These are phyloP conservation scores for Xylona heveae DNA, from an alignment of 495 filamentous ascomycete species.

Conservation along the genomic window DNA sequence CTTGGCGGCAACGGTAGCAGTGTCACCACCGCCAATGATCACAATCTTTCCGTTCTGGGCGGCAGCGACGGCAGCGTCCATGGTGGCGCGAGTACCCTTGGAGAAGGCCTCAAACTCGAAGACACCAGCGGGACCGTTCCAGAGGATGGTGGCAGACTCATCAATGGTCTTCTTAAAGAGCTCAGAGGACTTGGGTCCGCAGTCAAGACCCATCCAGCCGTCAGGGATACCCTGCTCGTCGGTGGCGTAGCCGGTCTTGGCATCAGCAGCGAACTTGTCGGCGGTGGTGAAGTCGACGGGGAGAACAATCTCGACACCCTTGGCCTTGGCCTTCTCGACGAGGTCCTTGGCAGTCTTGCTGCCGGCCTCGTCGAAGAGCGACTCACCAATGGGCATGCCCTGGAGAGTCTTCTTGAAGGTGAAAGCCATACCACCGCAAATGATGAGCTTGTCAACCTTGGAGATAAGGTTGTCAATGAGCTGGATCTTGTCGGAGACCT, in stretches of 20 bases:
- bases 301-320: slow-evolving; percentile 83
- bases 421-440: slow-evolving; percentile 98
- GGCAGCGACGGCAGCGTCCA: slow-evolving; percentile 67
- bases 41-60: slow-evolving; percentile 69
- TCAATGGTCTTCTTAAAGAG: slow-evolving; percentile 68
- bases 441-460: slow-evolving; percentile 90
- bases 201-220: slow-evolving; percentile 94
- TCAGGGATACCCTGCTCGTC: slow-evolving; percentile 83
- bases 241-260: slow-evolving; percentile 58
- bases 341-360: slow-evolving; percentile 78
- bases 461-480: slow-evolving; percentile 95
- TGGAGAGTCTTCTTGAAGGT: slow-evolving; percentile 99
- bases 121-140: slow-evolving; percentile 91
- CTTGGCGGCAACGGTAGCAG: slow-evolving; percentile 93
- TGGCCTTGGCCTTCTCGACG: slow-evolving; percentile 87
- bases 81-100: slow-evolving; percentile 68
- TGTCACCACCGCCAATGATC: slow-evolving; percentile 97
- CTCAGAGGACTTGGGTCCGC: slow-evolving; percentile 69
- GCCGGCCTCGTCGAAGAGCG: slow-evolving; percentile 84
- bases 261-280: slow-evolving; percentile 81
- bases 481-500: slow-evolving; percentile 99
- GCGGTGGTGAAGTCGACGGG: slow-evolving; percentile 91
- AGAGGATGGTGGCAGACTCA: slow-evolving; percentile 88
- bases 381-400: slow-evolving; percentile 73
- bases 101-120: slow-evolving; percentile 95